Base-by-base conservation (phyloP, 108 stramenopile species). In the Skeletonema grethae region DNA sequence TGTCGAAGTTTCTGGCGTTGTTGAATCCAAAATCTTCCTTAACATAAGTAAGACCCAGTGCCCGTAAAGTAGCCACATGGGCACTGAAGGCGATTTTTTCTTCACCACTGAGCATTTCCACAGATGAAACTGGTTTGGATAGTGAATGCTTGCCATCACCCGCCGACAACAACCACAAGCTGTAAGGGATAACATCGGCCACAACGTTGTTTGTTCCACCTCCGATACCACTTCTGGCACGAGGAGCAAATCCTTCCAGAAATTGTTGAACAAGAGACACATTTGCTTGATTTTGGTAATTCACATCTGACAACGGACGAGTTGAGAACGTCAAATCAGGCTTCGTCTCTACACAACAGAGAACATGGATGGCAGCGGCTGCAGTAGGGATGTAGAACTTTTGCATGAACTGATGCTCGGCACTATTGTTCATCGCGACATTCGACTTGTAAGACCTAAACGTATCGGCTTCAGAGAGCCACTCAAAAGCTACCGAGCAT, bases 281-380 rank as follows among this genome's bases (percentile, higher is more conserved):
- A 69, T 94, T 94, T 5, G 84, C 72, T 46, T 94, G 86, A 35
- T 65, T 63, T 45, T 85, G 79, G 66, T 83, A 93, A n/a, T 75
- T 81, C 16, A 67, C 35, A 75, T 90, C 88, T 1, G 72, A 59
- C 9, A 90, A 66, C 29, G 84, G 78, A 32, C 89, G 74, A 1
- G 80, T 84, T 9, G 90, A 87, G 35, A 87, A 84, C 7, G 85
- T 82, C 59, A 94, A 74, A 46, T 90, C 84, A 13, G 90, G 82
- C 39, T 78, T 72, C 9, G 85, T 81, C 67, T 94, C 93, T 12
- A 94, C 88, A 31, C 89, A 85, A 63, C 93, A 91, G 8, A 94
- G 80, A 16, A 94, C 41, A 72, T 94, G 90, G 67, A 90, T 72
- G 16, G 90, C 88, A 11, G 86, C 93, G 7, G 89, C 89, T 15